Percentiles rank a stretch among this genome's conserved stretches.
Conservation (phyloP, 169 alveolate genomes). For the Theileria parva region DNA sequence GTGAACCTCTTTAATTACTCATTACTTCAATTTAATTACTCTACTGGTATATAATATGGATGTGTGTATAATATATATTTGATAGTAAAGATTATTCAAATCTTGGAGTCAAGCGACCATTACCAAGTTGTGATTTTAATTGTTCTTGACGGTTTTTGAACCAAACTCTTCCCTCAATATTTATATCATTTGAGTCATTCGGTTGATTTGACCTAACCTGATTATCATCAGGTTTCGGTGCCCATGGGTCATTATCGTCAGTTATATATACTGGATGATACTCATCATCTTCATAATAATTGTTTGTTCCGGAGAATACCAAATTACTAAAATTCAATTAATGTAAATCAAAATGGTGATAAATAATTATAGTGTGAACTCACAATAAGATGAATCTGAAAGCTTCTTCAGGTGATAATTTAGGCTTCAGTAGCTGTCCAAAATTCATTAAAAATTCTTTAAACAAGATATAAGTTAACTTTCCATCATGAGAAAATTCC, state of each 20-base stretch:
- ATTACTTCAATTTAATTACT: background rate
- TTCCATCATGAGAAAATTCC: slow-evolving; percentile 11
- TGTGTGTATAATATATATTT: background rate
- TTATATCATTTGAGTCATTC: slow-evolving; percentile 14
- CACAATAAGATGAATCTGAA: slow-evolving; percentile 51
- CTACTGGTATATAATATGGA: background rate
- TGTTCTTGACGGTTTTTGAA: slow-evolving; percentile 27
- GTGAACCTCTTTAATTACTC: background rate
- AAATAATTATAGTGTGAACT: background rate
- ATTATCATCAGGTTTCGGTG: background rate
- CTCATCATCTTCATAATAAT: background rate
- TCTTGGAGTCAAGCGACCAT: slow-evolving; percentile 39
- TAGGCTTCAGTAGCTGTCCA: slow-evolving; percentile 43
- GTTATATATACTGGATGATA: background rate
- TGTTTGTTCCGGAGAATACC: background rate
- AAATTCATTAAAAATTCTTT: slow-evolving; percentile 55
- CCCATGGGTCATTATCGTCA: slow-evolving; percentile 18
- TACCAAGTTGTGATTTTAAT: background rate
- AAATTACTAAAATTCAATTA: slow-evolving; percentile 15
- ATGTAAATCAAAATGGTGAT: background rate
- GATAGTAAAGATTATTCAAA: slow-evolving; percentile 12
- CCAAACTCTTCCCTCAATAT: slow-evolving; percentile 63
- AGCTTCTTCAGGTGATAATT: slow-evolving; percentile 49
- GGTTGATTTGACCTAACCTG: background rate
- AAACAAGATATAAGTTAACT: slow-evolving; percentile 23